Conservation (phyloP, 2,329 filamentous ascomycete species). For the Coniochaeta ligniaria region DNA sequence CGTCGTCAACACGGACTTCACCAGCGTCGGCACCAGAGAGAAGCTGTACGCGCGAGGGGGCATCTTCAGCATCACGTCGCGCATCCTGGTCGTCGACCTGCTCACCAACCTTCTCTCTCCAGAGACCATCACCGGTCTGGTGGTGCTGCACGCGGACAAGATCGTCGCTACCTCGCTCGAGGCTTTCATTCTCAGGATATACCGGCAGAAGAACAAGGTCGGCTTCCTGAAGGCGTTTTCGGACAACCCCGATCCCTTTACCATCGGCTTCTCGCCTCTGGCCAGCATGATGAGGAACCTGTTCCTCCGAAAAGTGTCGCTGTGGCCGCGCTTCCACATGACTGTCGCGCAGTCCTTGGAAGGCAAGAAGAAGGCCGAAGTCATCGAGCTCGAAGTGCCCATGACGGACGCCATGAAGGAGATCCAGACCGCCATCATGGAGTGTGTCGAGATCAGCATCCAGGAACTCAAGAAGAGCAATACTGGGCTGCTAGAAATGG, state of each 20-base stretch:
- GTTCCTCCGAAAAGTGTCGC: constrained; percentile 78
- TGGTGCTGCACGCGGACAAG: constrained; percentile 84
- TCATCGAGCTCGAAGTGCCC: constrained; percentile 90
- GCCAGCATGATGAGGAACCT: constrained; percentile 87
- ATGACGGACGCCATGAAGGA: constrained; percentile 93
- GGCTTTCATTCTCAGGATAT: constrained; percentile 91
- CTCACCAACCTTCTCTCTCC: constrained; percentile 77
- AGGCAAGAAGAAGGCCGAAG: constrained; percentile 86
- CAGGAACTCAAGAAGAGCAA: constrained; percentile 90
- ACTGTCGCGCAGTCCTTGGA: constrained; percentile 85
- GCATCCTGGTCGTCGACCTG: constrained; percentile 90
- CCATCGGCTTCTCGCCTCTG: constrained; percentile 79
- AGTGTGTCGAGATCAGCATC: constrained; percentile 93
- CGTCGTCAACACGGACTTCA: constrained; percentile 90
- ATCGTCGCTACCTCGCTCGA: constrained; percentile 82
- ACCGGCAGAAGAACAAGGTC: constrained; percentile 85
- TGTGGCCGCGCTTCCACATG: constrained; percentile 93
- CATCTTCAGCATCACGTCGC: constrained; percentile 91
- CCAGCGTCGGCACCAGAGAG: constrained; percentile 78
- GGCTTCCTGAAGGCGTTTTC: constrained; percentile 97
- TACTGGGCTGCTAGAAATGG: constrained; percentile 82
- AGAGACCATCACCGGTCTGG: constrained; percentile 76
- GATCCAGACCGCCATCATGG: constrained; percentile 90
- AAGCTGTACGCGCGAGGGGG: constrained; percentile 88
- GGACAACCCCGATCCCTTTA: constrained; percentile 86